phyloP scores from a whole-genome alignment of 2,329 filamentous ascomycete species.

The Neofusicoccum laricinum region DNA sequence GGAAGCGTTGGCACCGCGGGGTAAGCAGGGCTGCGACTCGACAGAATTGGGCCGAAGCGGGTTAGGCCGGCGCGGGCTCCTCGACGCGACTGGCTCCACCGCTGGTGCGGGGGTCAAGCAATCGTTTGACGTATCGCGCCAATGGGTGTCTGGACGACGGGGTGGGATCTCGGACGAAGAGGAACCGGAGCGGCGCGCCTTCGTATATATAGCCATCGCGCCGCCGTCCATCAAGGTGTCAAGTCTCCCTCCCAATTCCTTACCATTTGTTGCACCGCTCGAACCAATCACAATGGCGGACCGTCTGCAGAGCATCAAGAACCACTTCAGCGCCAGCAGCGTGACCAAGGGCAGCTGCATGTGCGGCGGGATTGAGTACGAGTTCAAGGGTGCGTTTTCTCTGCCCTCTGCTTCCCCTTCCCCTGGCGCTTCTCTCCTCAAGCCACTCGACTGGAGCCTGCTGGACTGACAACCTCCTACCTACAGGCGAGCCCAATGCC shows the following conservation, averaged over 20 bases:
- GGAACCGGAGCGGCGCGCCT: neutral
- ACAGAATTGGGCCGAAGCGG: neutral
- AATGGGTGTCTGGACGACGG: constrained; percentile 7
- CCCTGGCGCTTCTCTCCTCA: neutral
- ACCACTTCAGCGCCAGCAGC: constrained; percentile 7
- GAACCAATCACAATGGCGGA: constrained; percentile 10
- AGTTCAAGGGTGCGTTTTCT: constrained; percentile 25
- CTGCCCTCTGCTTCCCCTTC: neutral
- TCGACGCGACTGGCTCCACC: neutral
- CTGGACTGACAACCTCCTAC: neutral
- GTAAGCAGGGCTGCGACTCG: neutral
- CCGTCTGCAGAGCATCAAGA: neutral
- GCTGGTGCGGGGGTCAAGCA: neutral
- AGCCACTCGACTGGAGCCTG: neutral
- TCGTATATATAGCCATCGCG: neutral
- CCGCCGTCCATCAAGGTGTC: constrained; percentile 1
- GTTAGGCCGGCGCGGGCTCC: neutral
- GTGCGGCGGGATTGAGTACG: constrained; percentile 27
- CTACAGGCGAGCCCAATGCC: constrained; percentile 39
- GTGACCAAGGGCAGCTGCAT: constrained; percentile 31
- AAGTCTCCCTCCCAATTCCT: neutral
- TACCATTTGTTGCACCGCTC: too few species aligned
- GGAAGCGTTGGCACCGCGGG: neutral
- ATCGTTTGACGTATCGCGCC: neutral
- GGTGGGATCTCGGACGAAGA: neutral